Percentiles rank a stretch among this genome's conserved stretches.
phyloP scores from a whole-genome alignment of 352 stramenopile genomes.

The Pythium pyrilobum region DNA sequence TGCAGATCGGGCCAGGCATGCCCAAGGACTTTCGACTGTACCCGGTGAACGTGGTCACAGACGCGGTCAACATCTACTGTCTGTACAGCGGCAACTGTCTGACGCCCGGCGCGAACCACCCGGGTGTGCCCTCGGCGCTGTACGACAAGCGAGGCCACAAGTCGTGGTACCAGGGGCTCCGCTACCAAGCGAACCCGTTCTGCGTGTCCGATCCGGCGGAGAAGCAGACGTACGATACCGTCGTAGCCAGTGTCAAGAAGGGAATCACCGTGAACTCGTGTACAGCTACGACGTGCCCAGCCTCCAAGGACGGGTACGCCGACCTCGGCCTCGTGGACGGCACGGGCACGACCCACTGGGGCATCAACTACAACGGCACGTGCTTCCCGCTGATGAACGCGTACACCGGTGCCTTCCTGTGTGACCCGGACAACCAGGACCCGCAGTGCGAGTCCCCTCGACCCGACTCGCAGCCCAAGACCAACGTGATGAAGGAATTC shows the following conservation, averaged over 20 bases:
- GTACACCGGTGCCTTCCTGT: slow-evolving; percentile 17
- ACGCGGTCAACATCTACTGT: slow-evolving; percentile 25
- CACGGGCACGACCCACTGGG: slow-evolving; percentile 20
- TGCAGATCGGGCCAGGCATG: slow-evolving; percentile 81
- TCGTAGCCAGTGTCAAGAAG: slow-evolving; percentile 31
- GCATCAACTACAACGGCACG: slow-evolving; percentile 22
- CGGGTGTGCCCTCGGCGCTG: slow-evolving; percentile 20
- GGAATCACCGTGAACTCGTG: slow-evolving; percentile 53
- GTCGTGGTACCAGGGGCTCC: slow-evolving; percentile 54
- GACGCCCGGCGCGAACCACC: slow-evolving; percentile 27
- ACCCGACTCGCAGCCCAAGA: slow-evolving; percentile 24
- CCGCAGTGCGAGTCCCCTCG: slow-evolving; percentile 38
- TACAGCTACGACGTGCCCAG: slow-evolving; percentile 32
- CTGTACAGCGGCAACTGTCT: slow-evolving; percentile 37
- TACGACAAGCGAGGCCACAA: slow-evolving; percentile 39
- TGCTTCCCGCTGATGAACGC: slow-evolving; percentile 17
- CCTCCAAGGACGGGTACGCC: slow-evolving; percentile 41
- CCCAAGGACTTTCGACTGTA: slow-evolving; percentile 48
- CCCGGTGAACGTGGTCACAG: slow-evolving; percentile 27
- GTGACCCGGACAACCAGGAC: slow-evolving; percentile 28
- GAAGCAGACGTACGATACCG: slow-evolving; percentile 30
- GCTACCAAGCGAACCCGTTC: slow-evolving; percentile 41
- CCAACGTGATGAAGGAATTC: slow-evolving; percentile 56
- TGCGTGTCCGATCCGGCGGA: slow-evolving; percentile 17
- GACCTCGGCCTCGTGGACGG: slow-evolving; percentile 55